These are phyloP conservation scores for Hondaea fermentalgiana DNA, from an alignment of 108 stramenopile genomes.

Conservation along the genomic window DNA sequence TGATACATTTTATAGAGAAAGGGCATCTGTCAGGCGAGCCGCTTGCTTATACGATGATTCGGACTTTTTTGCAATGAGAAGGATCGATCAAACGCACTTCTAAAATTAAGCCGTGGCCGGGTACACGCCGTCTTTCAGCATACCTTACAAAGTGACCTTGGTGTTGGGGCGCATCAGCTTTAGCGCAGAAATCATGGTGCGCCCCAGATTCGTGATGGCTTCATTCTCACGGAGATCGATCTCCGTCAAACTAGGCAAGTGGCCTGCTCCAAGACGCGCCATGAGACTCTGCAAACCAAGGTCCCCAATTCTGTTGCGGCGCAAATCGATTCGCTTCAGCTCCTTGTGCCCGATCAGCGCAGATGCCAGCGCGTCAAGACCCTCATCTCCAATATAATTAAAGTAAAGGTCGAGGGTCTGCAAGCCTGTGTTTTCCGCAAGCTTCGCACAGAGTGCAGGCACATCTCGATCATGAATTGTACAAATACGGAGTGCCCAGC, in stretches of 20 bases:
- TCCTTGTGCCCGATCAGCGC: not conserved
- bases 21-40: too few species aligned
- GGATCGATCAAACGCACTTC: too few species aligned
- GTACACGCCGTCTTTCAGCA: too few species aligned
- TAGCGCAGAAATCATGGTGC: not conserved
- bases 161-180: not conserved
- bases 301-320: not conserved
- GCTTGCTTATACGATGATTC: too few species aligned
- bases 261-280: not conserved
- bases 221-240: not conserved
- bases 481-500: not conserved
- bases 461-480: slow-evolving; percentile 4
- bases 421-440: not conserved
- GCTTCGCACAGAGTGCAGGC: not conserved
- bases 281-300: not conserved
- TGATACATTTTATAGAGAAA: too few species aligned
- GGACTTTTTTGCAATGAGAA: too few species aligned
- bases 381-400: not conserved
- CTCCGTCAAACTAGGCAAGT: not conserved
- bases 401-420: not conserved
- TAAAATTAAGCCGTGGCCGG: too few species aligned
- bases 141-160: not conserved
- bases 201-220: not conserved
- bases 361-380: not conserved
- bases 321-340: not conserved